Evolutionary conservation across 179 eudicot species (phyloP), one percentile per base, ranked within the genome.

Genomic region (Monotropa hypopitys): DNA sequence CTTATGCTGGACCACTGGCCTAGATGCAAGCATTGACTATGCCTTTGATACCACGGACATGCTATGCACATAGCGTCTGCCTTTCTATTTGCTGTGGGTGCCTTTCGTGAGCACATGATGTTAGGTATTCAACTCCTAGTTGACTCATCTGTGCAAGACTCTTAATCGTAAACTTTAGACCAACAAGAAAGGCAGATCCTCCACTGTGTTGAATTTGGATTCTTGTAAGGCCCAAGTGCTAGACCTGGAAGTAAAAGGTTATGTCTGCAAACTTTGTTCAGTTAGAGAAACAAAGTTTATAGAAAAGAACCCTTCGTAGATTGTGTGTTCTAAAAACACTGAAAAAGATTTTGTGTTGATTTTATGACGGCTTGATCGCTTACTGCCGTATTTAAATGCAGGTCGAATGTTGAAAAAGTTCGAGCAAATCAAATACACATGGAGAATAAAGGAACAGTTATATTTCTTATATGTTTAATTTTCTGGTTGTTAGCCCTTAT

Each of bases 391-490:
- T 89, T 71, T 76, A 73, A 75, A 75, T 88, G 90, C 92, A 93
- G 98, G 80, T 86, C 76, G 76, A 87, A 87, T 77, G 85, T 93
- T 7, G 91, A 89, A 69, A 88, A 76, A 72, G 90, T 93, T 67
- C 79, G 70, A 79, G 83, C 72, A 49, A 84, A 89, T 62, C 98
- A 94, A 53, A 72, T 84, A 33, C 88, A 86, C 62, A 81, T 94
- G 83, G 97, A 89, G 77, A 92, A 88, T 50, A 90, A 92, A 77
- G 97, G 92, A 76, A 86, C 88, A n/a, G 82, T 89, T 38, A 84
- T 92, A 8, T 89, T 91, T 80, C 84, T 90, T 81, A 76, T 84
- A 77, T 90, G 90, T 78, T 57, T 88, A 61, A 9, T 81, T 70
- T 93, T 91, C 75, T 90, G 91, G 33, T 53, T 82, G 65, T 65